phyloP scores from a whole-genome alignment of 2,329 filamentous ascomycete species.

The Trichothecium roseum region DNA sequence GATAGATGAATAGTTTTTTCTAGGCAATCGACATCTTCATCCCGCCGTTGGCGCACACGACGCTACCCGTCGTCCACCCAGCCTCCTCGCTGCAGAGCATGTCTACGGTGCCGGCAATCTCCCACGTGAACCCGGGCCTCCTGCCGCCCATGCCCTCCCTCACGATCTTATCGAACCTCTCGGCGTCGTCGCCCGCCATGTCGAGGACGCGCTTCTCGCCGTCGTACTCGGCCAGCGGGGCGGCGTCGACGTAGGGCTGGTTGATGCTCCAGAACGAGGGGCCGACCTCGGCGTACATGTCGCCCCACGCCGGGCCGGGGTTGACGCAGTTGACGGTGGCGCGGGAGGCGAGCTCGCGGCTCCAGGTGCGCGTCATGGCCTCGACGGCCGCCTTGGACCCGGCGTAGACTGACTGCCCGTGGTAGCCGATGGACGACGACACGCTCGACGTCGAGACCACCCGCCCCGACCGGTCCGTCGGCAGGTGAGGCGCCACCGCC shows the following conservation, averaged over 20 bases:
- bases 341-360: conserved; percentile 41
- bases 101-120: conserved; percentile 59
- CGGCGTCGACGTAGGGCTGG: conserved; percentile 24
- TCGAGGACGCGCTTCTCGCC: conserved; percentile 19
- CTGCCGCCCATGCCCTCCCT: conserved; percentile 20
- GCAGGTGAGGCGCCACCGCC: conserved; percentile 57
- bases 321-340: conserved; percentile 48
- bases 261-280: conserved; percentile 24
- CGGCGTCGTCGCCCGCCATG: conserved; percentile 15
- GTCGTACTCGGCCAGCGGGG: conserved; percentile 22
- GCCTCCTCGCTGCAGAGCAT: conserved; percentile 60
- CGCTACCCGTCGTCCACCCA: conserved; percentile 59
- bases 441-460: conserved; percentile 47
- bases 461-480: conserved; percentile 53
- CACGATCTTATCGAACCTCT: conserved; percentile 21
- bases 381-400: conserved; percentile 48
- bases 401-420: conserved; percentile 45
- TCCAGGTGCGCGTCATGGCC: conserved; percentile 49
- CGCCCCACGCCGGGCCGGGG: conserved; percentile 43
- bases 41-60: conserved; percentile 53
- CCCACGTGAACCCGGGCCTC: conserved; percentile 26
- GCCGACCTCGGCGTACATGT: conserved; percentile 35
- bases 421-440: conserved; percentile 41
- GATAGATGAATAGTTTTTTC: not conserved
- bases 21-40: conserved; percentile 28